These are phyloP conservation scores for Takashimella tepidaria DNA, from an alignment of 1,284 basidiomycete genomes.

Conservation along the genomic window DNA sequence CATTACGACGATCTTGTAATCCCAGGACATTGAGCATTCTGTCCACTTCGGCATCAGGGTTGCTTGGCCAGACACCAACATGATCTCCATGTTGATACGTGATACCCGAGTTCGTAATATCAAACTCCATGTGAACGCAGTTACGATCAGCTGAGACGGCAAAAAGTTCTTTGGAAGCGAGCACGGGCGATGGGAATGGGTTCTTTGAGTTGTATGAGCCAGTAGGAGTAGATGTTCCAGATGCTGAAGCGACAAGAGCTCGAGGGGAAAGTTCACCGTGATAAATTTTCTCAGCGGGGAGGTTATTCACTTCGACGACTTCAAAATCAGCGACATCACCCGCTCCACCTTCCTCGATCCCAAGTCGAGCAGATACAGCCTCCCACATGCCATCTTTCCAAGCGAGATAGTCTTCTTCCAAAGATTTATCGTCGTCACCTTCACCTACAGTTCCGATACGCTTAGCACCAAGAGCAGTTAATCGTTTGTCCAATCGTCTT, in stretches of 20 bases:
- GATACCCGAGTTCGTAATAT: conserved; percentile 90
- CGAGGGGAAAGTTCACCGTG: conserved; percentile 87
- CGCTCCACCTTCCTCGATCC: conserved; percentile 91
- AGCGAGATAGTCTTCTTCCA: conserved; percentile 99
- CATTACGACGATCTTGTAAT: conserved; percentile 66
- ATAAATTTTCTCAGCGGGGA: conserved; percentile 78
- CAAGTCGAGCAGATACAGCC: conserved; percentile 70
- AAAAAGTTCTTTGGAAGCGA: conserved; percentile 78
- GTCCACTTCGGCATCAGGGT: conserved; percentile 86
- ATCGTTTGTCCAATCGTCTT: conserved; percentile 67
- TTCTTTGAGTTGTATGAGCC: conserved; percentile 77
- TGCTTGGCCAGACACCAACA: conserved; percentile 93
- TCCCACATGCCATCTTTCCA: conserved; percentile 99
- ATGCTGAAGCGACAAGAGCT: conserved; percentile 55
- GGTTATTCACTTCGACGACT: conserved; percentile 67
- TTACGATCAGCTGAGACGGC: conserved; percentile 68
- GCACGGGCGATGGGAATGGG: conserved; percentile 83
- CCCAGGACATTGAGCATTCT: conserved; percentile 83
- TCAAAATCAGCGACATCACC: conserved; percentile 93
- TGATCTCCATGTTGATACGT: conserved; percentile 99
- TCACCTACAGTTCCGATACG: conserved; percentile 89
- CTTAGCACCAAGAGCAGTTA: conserved; percentile 74
- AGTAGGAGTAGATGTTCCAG: conserved; percentile 53
- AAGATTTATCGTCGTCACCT: conserved; percentile 97
- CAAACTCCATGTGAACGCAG: conserved; percentile 92